Base-by-base conservation (phyloP, 345 rosid species). In the Populus davidiana region DNA sequence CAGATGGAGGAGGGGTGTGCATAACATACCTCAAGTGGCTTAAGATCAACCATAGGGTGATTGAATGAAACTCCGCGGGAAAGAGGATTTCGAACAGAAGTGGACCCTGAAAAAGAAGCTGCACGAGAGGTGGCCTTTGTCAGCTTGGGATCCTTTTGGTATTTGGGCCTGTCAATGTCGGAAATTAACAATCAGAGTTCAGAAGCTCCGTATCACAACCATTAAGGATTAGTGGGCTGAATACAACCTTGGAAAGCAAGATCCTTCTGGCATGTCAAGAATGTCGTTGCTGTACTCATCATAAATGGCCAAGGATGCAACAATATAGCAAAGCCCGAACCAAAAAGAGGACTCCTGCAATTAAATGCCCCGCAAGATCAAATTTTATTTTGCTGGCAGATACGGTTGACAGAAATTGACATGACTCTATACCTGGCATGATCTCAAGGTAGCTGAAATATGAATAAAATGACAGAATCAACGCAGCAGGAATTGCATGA, bases 201-300 rank as follows among this genome's bases (percentile, higher is more conserved):
- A 56, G 39, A 73, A 70, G 59, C 70, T 14, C 35, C 17, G 8
- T 29, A 67, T 35, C 68, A 29, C 6, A 69, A 72, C 13, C 35
- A 69, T 49, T 36, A 69, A 35, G 70, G 29, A 49, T 27, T 52
- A 20, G 64, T 62, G 73, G 59, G 78, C n/a, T 11, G 75, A 77
- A 77, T 43, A 29, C 68, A 75, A 90, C 94, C 98, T 93, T 25
- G 97, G 93, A 79, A 96, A 91, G 83, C 94, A 93, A 79, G 99
- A 92, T 72, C 97, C 94, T 88, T 93, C 99, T 11, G 88, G 88
- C 96, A 96, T 82, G 86, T 89, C 99, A 75, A 96, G 93, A 69
- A 92, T 38, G 76, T 93, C 98, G 27, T 87, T 96, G 86, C 97
- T 91, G 86, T 96, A 93, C 83, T 96, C 99, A 29, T 96, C 99